Percentiles rank a stretch among this genome's conserved stretches.
phyloP scores from a whole-genome alignment of 139 green algal genomes.

The Monoraphidium neglectum region DNA sequence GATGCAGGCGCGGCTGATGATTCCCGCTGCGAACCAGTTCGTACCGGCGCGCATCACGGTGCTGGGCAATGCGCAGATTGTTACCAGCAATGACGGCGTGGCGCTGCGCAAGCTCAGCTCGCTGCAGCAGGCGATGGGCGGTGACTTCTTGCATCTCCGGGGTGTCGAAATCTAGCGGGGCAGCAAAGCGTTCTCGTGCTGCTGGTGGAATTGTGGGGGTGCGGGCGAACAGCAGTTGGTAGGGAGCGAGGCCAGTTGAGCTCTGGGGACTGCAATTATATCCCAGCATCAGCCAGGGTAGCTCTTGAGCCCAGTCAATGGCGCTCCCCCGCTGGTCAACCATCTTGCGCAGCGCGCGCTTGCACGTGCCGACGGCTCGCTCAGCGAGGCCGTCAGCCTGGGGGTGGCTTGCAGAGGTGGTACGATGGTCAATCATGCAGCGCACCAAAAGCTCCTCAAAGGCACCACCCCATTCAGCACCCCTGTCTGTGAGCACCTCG shows the following conservation, averaged over 20 bases:
- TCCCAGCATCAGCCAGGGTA: slow-evolving; percentile 34
- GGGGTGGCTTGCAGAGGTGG: slow-evolving; percentile 23
- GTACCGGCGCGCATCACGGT: slow-evolving; percentile 17
- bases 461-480: slow-evolving; percentile 30
- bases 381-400: slow-evolving; percentile 38
- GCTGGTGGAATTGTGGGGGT: slow-evolving; percentile 19
- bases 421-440: slow-evolving; percentile 32
- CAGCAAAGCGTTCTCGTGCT: not conserved
- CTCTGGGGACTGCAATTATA: slow-evolving; percentile 37
- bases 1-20: not conserved
- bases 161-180: slow-evolving; percentile 5
- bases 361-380: slow-evolving; percentile 25
- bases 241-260: slow-evolving; percentile 14
- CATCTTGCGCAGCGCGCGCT: slow-evolving; percentile 35
- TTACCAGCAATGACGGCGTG: not conserved
- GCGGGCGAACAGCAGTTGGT: slow-evolving; percentile 27
- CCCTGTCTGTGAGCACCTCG: slow-evolving; percentile 41
- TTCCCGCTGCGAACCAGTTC: not conserved
- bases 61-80: slow-evolving; percentile 39
- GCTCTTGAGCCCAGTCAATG: slow-evolving; percentile 5
- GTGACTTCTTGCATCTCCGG: not conserved
- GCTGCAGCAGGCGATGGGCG: not conserved
- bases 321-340: not conserved
- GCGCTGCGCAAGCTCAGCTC: slow-evolving; percentile 1
- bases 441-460: slow-evolving; percentile 32